phyloP scores from a whole-genome alignment of 2,329 filamentous ascomycete genomes.

The Didymella sp. region DNA sequence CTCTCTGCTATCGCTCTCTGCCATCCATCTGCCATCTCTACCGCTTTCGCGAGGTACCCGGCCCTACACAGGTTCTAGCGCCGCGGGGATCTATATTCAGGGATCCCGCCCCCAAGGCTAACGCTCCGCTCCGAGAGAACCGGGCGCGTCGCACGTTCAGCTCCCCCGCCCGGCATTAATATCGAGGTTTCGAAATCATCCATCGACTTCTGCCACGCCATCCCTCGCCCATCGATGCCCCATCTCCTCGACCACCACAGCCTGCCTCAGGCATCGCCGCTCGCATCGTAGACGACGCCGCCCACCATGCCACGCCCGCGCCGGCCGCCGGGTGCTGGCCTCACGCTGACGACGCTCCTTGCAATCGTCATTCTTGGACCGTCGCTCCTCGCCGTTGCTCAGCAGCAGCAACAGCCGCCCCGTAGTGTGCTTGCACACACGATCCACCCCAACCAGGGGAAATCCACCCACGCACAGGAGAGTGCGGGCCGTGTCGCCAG shows the following conservation, averaged over 20 bases:
- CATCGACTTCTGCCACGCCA: conserved; percentile 20
- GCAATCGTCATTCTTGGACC: conserved; percentile 47
- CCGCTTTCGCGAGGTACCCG: background rate
- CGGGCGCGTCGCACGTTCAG: conserved; percentile 18
- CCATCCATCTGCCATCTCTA: background rate
- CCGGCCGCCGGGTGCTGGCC: conserved; percentile 50
- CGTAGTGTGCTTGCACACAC: conserved; percentile 28
- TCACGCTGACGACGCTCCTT: conserved; percentile 45
- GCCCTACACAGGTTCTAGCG: conserved; percentile 15
- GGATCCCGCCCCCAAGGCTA: conserved; percentile 23
- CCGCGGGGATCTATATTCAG: conserved; percentile 19
- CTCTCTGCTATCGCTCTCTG: background rate
- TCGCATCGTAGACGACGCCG: conserved; percentile 28
- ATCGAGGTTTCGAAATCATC: conserved; percentile 26
- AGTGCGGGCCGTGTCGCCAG: conserved; percentile 28
- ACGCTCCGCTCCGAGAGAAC: conserved; percentile 16
- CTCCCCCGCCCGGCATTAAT: conserved; percentile 22
- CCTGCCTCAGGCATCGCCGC: conserved; percentile 39
- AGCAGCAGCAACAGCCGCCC: conserved; percentile 51
- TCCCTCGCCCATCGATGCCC: conserved; percentile 38
- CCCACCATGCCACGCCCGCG: conserved; percentile 49
- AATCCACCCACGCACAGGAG: conserved; percentile 27
- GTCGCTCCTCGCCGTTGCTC: conserved; percentile 48
- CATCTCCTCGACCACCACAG: conserved; percentile 39
- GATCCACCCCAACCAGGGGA: conserved; percentile 28